Evolutionary conservation across 202 grass and related monocot species (phyloP).

Genomic region (Musa balbisiana): DNA sequence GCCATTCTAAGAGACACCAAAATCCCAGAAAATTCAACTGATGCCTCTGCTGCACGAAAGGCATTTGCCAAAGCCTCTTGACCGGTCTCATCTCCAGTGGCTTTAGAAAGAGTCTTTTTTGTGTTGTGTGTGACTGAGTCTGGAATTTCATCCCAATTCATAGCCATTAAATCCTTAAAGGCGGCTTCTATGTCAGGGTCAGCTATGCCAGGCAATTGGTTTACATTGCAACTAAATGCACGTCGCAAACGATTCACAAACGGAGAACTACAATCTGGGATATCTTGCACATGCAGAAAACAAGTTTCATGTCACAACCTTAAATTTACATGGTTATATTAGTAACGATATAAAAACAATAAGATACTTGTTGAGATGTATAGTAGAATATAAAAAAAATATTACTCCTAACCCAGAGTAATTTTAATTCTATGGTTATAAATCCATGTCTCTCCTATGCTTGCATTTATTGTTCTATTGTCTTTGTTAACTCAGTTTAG

Average conservation of each 20-base stretch:
- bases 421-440: too few relatives aligned
- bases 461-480: too few relatives aligned
- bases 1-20: slow-evolving; percentile 80
- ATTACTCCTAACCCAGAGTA: too few relatives aligned
- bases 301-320: too few relatives aligned
- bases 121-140: slow-evolving; percentile 48
- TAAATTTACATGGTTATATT: too few relatives aligned
- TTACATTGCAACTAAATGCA: slow-evolving; percentile 52
- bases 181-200: slow-evolving; percentile 64
- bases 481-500: too few relatives aligned
- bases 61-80: slow-evolving; percentile 65
- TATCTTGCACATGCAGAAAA: too few relatives aligned
- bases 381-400: too few relatives aligned
- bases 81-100: slow-evolving; percentile 45
- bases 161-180: slow-evolving; percentile 88
- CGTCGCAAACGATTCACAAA: slow-evolving; percentile 12
- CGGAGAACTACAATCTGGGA: too few relatives aligned
- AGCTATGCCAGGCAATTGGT: slow-evolving; percentile 51
- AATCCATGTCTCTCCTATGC: too few relatives aligned
- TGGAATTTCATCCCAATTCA: slow-evolving; percentile 75
- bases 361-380: too few relatives aligned
- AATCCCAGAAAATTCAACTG: slow-evolving; percentile 60
- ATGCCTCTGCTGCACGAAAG: slow-evolving; percentile 70
- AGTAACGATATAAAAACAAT: too few relatives aligned
- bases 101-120: slow-evolving; percentile 58